phyloP scores from a whole-genome alignment of 305 asterid genomes.

The Fraxinus xanthoxyloides region DNA sequence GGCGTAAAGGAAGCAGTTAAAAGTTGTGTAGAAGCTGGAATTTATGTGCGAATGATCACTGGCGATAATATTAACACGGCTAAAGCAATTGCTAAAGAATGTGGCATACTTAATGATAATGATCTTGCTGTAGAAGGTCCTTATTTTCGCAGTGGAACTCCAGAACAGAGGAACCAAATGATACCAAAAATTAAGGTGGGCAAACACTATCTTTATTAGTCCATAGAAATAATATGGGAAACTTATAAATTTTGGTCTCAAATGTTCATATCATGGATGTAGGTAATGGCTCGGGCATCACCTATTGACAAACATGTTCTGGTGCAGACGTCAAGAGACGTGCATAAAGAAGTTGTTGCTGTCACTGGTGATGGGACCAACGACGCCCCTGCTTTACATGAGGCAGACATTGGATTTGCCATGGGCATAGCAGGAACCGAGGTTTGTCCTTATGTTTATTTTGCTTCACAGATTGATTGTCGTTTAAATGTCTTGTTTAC shows the following conservation, averaged over 20 bases:
- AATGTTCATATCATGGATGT: constrained; percentile 22
- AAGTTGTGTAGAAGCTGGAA: constrained; percentile 87
- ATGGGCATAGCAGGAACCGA: constrained; percentile 99
- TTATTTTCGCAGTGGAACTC: constrained; percentile 53
- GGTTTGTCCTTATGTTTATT: constrained; percentile 42
- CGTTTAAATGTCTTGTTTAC: neutral
- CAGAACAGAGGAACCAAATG: constrained; percentile 56
- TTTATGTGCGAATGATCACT: constrained; percentile 86
- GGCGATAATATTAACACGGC: constrained; percentile 95
- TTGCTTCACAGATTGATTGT: neutral
- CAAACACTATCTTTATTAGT: neutral
- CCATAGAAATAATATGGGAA: neutral
- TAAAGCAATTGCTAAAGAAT: constrained; percentile 90
- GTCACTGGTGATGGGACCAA: constrained; percentile 98
- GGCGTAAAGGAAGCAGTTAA: constrained; percentile 88
- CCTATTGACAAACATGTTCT: constrained; percentile 84
- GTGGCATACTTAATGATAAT: constrained; percentile 73
- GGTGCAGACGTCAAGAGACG: constrained; percentile 65
- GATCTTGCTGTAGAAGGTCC: constrained; percentile 87
- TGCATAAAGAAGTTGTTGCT: constrained; percentile 79
- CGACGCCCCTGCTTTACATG: constrained; percentile 98
- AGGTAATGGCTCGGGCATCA: constrained; percentile 98
- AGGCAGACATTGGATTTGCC: constrained; percentile 96
- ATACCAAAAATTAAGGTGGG: constrained; percentile 82
- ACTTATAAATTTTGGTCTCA: constrained; percentile 10